These are phyloP conservation scores for Glycine tomentella DNA, from an alignment of 306 rosid genomes.

Conservation along the genomic window DNA sequence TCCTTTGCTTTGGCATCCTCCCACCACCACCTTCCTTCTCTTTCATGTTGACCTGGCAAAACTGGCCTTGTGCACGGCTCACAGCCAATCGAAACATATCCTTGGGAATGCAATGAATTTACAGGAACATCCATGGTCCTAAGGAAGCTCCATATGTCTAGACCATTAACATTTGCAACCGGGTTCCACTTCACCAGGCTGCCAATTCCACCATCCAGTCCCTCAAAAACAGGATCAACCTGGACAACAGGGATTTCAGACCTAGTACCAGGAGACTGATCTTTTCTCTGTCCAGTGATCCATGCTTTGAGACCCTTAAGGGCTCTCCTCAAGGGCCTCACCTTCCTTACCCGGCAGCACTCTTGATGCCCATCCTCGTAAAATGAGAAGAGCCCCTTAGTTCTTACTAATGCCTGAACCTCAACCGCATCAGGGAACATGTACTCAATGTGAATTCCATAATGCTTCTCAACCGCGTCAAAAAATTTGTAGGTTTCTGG, in stretches of 20 bases:
- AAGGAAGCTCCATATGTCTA: constrained; percentile 85
- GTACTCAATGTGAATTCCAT: constrained; percentile 88
- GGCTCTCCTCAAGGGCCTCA: constrained; percentile 92
- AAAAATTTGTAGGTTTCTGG: constrained; percentile 86
- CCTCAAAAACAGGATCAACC: constrained; percentile 95
- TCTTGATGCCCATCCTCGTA: constrained; percentile 99
- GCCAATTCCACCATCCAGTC: constrained; percentile 86
- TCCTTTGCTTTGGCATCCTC: constrained; percentile 98
- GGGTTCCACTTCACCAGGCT: constrained; percentile 98
- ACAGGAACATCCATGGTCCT: constrained; percentile 93
- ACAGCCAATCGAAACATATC: constrained; percentile 92
- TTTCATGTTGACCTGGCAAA: constrained; percentile 96
- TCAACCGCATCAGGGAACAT: constrained; percentile 98
- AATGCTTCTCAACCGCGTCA: constrained; percentile 84
- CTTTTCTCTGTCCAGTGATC: constrained; percentile 98
- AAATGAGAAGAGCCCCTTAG: constrained; percentile 91
- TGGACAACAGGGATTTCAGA: constrained; percentile 94
- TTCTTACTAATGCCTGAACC: constrained; percentile 93
- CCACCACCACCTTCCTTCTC: constrained; percentile 99
- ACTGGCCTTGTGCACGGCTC: constrained; percentile 99
- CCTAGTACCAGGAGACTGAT: constrained; percentile 97
- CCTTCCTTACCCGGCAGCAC: constrained; percentile 97
- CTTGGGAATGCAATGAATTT: constrained; percentile 82
- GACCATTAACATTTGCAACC: constrained; percentile 80
- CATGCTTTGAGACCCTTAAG: constrained; percentile 90